These are phyloP conservation scores for Primulina tabacum DNA, from an alignment of 257 asterid species.

Conservation along the genomic window DNA sequence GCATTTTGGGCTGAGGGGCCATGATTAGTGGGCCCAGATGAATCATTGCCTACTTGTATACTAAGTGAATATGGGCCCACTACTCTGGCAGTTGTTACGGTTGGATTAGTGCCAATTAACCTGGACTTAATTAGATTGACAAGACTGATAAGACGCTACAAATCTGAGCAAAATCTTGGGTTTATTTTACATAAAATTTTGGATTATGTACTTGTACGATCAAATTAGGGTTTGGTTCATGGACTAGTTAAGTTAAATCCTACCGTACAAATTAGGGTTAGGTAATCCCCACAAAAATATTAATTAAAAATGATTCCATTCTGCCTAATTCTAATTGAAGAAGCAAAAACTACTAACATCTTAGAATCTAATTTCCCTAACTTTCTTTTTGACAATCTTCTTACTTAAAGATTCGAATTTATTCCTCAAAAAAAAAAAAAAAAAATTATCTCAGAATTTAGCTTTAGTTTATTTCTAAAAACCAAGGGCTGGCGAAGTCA, in stretches of 20 bases:
- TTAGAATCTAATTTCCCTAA: slow-evolving; percentile 27
- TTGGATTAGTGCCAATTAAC: slow-evolving; percentile 1
- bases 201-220: too few species aligned
- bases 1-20: slow-evolving; percentile 45
- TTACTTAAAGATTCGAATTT: not conserved
- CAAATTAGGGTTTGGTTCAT: not conserved
- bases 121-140: not conserved
- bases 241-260: not conserved
- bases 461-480: not conserved
- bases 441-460: too few species aligned
- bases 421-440: too few species aligned
- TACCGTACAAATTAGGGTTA: not conserved
- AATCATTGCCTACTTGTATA: slow-evolving; percentile 42
- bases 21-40: slow-evolving; percentile 52
- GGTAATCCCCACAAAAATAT: not conserved
- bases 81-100: slow-evolving; percentile 35
- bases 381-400: slow-evolving; percentile 33
- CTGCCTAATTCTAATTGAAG: not conserved
- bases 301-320: slow-evolving; percentile 33
- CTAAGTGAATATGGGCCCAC: slow-evolving; percentile 35
- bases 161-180: not conserved
- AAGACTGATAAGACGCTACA: not conserved
- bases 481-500: too few species aligned
- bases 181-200: too few species aligned
- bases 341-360: slow-evolving; percentile 25